A percentile compares a stretch with the other conserved stretches of the same genome.
Conservation (phyloP, 768 basidiomycete genomes). For the Mycena sanguinolenta region DNA sequence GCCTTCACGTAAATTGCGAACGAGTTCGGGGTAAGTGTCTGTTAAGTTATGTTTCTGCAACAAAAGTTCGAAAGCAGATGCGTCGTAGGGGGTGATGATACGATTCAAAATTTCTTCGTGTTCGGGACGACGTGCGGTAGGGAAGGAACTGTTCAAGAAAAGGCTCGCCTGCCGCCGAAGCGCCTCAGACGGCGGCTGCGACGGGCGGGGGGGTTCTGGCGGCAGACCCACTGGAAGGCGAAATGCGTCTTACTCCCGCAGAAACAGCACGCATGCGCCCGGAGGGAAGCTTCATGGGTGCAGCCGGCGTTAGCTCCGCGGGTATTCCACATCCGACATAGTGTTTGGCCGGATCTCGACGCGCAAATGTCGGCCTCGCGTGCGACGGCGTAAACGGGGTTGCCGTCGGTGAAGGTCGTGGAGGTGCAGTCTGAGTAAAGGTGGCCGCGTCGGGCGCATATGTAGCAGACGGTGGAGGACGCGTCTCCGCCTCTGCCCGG, state of each 20-base stretch:
- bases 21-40: slow-evolving; percentile 33
- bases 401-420: slow-evolving; percentile 5
- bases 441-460: slow-evolving; percentile 30
- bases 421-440: slow-evolving; percentile 7
- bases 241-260: slow-evolving; percentile 11
- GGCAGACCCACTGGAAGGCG: slow-evolving; percentile 14
- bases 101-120: slow-evolving; percentile 28
- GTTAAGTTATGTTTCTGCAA: slow-evolving; percentile 25
- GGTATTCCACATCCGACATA: slow-evolving; percentile 32
- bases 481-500: slow-evolving; percentile 21
- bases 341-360: not conserved
- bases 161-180: not conserved
- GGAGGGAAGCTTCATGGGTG: slow-evolving; percentile 2
- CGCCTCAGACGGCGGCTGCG: not conserved
- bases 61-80: slow-evolving; percentile 26
- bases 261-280: slow-evolving; percentile 26
- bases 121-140: not conserved
- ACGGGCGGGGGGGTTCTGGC: not conserved
- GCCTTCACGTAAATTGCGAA: slow-evolving; percentile 26
- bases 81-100: slow-evolving; percentile 39
- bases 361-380: not conserved
- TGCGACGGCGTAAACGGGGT: not conserved
- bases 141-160: not conserved
- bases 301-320: not conserved
- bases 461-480: slow-evolving; percentile 26